Base-by-base conservation (phyloP, 2,329 filamentous ascomycete genomes). In the Ciborinia camelliae region DNA sequence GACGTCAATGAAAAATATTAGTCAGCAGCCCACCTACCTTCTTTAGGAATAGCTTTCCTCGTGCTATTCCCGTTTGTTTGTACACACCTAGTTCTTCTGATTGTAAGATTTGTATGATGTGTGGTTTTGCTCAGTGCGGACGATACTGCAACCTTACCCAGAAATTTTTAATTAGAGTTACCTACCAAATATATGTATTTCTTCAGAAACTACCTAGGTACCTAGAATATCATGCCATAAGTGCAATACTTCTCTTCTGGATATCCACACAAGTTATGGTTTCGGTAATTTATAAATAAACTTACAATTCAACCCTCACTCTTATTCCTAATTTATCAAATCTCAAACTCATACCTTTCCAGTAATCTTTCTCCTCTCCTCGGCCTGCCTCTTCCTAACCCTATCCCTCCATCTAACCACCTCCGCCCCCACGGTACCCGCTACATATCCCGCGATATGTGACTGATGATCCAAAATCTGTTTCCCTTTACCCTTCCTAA, bases 401-500 rank as follows among this genome's bases (percentile, higher is more conserved):
- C 64, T 69, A 52, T 66, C 62, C 55, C 68, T 70, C 62, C 61
- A 51, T 53, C 67, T 73, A 48, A 76, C 35, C 39, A 71, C 62
- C 61, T 68, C 67, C 9, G 69, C 73, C 10, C 68, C 65, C 12
- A 62, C 69, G 20, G 75, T 69, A 2, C 77, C 77, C 35, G 71
- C 66, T 23, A 68, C 52, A 66, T 76, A 73, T 0, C 77, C 77
- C 2, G 74, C 73, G 28, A 79, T 51, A 75, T 79, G 77, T 8
- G 75, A 74, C 61, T 72, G 73, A 67, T 78, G 74, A 70, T 79
- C 77, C 20, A 77, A 65, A n/a, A 65, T 69, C 35, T 66, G n/a
- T 37, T 48, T 66, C 0, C 62, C 20, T 20, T 30, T 23, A 41
- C 52, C 53, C 8, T 55, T 64, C 23, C 39, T 47, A 50, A 23